Conservation (phyloP, 176 grass and related monocot species). For the Thalia dealbata region DNA sequence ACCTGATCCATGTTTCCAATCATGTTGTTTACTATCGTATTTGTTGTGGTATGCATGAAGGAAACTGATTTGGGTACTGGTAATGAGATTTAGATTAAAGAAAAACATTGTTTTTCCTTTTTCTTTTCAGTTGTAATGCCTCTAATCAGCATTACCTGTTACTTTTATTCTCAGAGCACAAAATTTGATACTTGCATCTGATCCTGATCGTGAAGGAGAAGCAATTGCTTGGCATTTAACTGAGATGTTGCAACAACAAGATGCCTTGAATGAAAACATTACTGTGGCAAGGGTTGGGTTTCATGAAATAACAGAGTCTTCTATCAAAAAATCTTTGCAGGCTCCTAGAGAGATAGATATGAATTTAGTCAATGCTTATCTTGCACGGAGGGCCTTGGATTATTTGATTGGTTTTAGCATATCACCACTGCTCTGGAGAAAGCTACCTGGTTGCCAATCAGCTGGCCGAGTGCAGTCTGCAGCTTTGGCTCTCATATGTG, state of each 20-base stretch:
- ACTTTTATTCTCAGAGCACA: slow-evolving; percentile 53
- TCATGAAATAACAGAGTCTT: slow-evolving; percentile 83
- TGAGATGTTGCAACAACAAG: slow-evolving; percentile 95
- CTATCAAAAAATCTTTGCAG: slow-evolving; percentile 19
- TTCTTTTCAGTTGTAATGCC: not conserved
- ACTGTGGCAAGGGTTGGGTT: slow-evolving; percentile 82
- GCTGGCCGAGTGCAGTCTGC: slow-evolving; percentile 94
- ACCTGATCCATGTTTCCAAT: not conserved
- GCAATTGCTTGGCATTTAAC: slow-evolving; percentile 94
- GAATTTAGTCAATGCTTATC: slow-evolving; percentile 95
- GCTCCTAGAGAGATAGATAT: slow-evolving; percentile 52
- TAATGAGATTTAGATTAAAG: not conserved
- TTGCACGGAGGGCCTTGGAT: slow-evolving; percentile 85
- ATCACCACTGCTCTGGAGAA: slow-evolving; percentile 92
- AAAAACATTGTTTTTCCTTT: not conserved
- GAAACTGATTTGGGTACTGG: not conserved
- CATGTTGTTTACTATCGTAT: not conserved
- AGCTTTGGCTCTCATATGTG: slow-evolving; percentile 82
- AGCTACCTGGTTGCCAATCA: slow-evolving; percentile 87
- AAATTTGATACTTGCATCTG: slow-evolving; percentile 92
- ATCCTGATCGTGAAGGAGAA: slow-evolving; percentile 99
- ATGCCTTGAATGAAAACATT: slow-evolving; percentile 40
- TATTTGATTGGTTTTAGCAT: slow-evolving; percentile 95
- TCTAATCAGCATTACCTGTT: slow-evolving; percentile 1
- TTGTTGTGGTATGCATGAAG: not conserved